Percentiles rank a stretch among this genome's conserved stretches.
These are phyloP conservation scores for Rachicladosporium sp. DNA, from an alignment of 2,329 filamentous ascomycete species.

Conservation along the genomic window DNA sequence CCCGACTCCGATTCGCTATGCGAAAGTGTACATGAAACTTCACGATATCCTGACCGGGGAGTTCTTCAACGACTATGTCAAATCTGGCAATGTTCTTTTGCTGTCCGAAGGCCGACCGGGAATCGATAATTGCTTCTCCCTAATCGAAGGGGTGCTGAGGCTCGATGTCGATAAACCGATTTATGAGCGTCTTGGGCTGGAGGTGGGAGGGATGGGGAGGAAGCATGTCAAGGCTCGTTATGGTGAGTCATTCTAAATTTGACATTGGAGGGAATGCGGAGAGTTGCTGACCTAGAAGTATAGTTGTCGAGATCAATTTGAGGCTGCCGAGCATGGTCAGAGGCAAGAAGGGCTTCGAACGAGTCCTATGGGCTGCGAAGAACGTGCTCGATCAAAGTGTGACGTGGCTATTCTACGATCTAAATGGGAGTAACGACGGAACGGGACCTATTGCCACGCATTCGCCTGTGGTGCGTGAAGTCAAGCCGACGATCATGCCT, in stretches of 20 bases:
- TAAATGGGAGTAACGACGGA: slow-evolving; percentile 18
- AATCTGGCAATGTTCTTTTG: slow-evolving; percentile 68
- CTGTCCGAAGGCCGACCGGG: slow-evolving; percentile 64
- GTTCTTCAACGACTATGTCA: slow-evolving; percentile 79
- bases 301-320: slow-evolving; percentile 68
- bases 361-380: slow-evolving; percentile 64
- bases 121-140: slow-evolving; percentile 58
- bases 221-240: slow-evolving; percentile 62
- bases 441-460: slow-evolving; percentile 14
- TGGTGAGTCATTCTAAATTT: slow-evolving; percentile 42
- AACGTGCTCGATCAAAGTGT: slow-evolving; percentile 58
- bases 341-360: slow-evolving; percentile 72
- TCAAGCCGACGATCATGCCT: slow-evolving; percentile 15
- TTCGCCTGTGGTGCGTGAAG: slow-evolving; percentile 20
- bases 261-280: too few relatives aligned
- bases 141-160: slow-evolving; percentile 60
- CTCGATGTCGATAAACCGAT: slow-evolving; percentile 69
- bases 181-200: slow-evolving; percentile 72
- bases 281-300: background rate
- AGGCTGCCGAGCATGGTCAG: slow-evolving; percentile 62
- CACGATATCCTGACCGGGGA: slow-evolving; percentile 57
- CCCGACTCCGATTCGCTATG: slow-evolving; percentile 37
- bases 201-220: slow-evolving; percentile 43
- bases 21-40: slow-evolving; percentile 59
- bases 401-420: slow-evolving; percentile 68